phyloP scores from a whole-genome alignment of 192 early-diverging fungal species.

The Coemansia furcata region DNA sequence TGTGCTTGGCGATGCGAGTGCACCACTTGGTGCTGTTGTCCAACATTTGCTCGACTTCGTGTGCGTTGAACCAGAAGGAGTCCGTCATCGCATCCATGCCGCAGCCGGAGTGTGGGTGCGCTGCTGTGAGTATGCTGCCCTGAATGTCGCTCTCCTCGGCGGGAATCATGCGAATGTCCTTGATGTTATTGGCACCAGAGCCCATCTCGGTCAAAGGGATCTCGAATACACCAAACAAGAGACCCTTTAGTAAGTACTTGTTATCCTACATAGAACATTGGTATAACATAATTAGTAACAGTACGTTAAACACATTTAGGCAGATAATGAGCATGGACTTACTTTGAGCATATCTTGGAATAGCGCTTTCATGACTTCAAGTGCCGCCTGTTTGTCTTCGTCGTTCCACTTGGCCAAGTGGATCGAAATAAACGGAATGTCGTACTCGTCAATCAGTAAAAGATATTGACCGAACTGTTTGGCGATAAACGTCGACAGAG shows the following conservation, averaged over 20 bases:
- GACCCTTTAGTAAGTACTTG: slow-evolving; percentile 18
- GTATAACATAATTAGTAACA: neutral
- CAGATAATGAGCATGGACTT: too few species aligned
- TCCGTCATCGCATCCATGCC: slow-evolving; percentile 33
- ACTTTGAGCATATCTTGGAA: slow-evolving; percentile 7
- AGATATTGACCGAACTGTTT: too few species aligned
- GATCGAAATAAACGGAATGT: too few species aligned
- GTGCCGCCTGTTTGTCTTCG: too few species aligned
- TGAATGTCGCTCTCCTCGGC: slow-evolving; percentile 35
- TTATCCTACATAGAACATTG: slow-evolving; percentile 12
- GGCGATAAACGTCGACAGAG: too few species aligned
- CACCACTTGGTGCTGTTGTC: slow-evolving; percentile 25
- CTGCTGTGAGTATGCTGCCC: slow-evolving; percentile 18
- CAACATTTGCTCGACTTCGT: slow-evolving; percentile 29
- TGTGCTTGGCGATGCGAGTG: slow-evolving; percentile 13
- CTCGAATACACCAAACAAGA: slow-evolving; percentile 40
- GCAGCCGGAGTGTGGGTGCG: slow-evolving; percentile 24
- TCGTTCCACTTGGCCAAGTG: too few species aligned
- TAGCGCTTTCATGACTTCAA: neutral
- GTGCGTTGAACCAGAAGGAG: slow-evolving; percentile 40
- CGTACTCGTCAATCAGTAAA: too few species aligned
- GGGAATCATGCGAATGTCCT: slow-evolving; percentile 41
- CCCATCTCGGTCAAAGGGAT: slow-evolving; percentile 44
- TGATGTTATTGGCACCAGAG: slow-evolving; percentile 43
- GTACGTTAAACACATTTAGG: too few species aligned